phyloP scores from a whole-genome alignment of 148 eudicot species.

The Camellia granthamiana region DNA sequence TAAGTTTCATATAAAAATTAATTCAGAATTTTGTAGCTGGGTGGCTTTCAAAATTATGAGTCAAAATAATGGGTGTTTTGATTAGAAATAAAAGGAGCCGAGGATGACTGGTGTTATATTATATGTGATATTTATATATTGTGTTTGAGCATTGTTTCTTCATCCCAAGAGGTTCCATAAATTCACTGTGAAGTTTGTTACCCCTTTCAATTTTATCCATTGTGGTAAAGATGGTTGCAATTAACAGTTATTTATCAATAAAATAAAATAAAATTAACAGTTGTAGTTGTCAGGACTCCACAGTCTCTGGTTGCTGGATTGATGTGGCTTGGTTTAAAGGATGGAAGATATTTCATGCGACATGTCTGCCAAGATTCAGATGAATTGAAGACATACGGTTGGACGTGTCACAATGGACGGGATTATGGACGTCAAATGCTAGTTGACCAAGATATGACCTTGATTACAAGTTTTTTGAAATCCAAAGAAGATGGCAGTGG shows the following conservation, averaged over 20 bases:
- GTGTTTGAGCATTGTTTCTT: background rate
- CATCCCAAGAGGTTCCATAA: no score
- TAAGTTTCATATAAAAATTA: no score
- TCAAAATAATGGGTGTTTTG: no score
- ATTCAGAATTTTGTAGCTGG: no score
- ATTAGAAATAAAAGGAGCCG: background rate
- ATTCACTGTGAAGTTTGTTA: no score
- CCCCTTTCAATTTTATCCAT: background rate
- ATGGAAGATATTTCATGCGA: slow-evolving; percentile 67
- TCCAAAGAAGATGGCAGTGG: slow-evolving; percentile 59
- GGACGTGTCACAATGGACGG: slow-evolving; percentile 94
- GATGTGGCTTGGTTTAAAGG: slow-evolving; percentile 94
- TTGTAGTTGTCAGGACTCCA: slow-evolving; percentile 62
- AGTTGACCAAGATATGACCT: slow-evolving; percentile 64
- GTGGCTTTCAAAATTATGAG: no score
- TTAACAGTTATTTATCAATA: background rate
- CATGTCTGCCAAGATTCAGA: slow-evolving; percentile 90
- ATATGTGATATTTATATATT: no score
- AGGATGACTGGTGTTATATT: background rate
- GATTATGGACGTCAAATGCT: slow-evolving; percentile 84
- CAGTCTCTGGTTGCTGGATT: slow-evolving; percentile 80
- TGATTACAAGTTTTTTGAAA: slow-evolving; percentile 79
- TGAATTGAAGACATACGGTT: slow-evolving; percentile 77
- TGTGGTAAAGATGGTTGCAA: background rate
- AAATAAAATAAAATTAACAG: background rate